These are phyloP conservation scores for Lactarius hengduanensis DNA, from an alignment of 768 basidiomycete species.

Conservation along the genomic window DNA sequence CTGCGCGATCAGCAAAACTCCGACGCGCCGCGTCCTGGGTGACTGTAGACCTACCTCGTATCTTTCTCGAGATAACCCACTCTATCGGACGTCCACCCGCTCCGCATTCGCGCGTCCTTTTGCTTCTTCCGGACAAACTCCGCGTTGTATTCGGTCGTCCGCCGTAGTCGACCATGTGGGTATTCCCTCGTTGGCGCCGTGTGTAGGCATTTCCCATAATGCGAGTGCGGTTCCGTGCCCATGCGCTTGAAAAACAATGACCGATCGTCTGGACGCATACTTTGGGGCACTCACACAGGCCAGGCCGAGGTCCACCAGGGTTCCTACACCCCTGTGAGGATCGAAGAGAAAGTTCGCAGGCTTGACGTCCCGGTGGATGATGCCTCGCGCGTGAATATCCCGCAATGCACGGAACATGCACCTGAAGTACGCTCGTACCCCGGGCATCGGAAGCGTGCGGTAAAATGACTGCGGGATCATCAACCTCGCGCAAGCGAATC, in stretches of 20 bases:
- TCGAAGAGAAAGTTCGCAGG: constrained; percentile 97
- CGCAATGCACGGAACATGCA: constrained; percentile 88
- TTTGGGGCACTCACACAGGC: constrained; percentile 66
- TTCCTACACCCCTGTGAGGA: constrained; percentile 76
- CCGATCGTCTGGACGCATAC: not conserved
- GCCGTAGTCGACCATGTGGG: constrained; percentile 66
- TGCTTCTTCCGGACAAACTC: constrained; percentile 56
- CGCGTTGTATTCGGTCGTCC: constrained; percentile 46
- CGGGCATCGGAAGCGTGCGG: constrained; percentile 64
- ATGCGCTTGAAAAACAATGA: constrained; percentile 11
- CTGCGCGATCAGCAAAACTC: constrained; percentile 38
- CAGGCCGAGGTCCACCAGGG: constrained; percentile 92
- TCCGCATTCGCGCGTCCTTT: constrained; percentile 56
- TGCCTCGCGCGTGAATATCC: constrained; percentile 80
- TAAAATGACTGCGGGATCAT: constrained; percentile 69
- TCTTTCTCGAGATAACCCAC: constrained; percentile 82
- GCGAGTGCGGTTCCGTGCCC: constrained; percentile 54
- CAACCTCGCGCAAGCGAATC: constrained; percentile 1
- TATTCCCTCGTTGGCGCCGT: constrained; percentile 55
- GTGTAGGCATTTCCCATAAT: constrained; percentile 71
- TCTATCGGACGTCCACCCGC: constrained; percentile 54
- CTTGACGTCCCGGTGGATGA: constrained; percentile 97
- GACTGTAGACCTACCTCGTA: constrained; percentile 47
- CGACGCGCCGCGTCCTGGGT: not conserved
- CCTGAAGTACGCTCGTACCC: constrained; percentile 83